These are phyloP conservation scores for Solanum pimpinellifolium DNA, from an alignment of 257 asterid species.

Conservation along the genomic window DNA sequence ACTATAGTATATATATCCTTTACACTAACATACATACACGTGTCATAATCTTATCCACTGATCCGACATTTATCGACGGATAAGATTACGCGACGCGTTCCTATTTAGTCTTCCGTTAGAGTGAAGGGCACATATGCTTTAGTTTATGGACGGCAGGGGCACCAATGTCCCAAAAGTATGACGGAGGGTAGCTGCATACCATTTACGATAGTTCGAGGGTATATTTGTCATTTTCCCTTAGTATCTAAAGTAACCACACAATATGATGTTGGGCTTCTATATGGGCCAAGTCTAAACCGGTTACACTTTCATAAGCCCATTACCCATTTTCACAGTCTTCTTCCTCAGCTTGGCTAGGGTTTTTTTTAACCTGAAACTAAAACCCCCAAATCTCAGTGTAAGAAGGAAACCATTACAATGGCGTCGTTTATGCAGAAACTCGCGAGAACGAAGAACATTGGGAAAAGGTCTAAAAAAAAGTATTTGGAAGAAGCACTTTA, in stretches of 20 bases:
- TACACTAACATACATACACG: too few species aligned
- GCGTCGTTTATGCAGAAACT: constrained; percentile 71
- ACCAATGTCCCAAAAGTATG: too few species aligned
- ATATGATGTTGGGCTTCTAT: neutral
- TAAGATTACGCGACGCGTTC: too few species aligned
- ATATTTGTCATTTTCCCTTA: too few species aligned
- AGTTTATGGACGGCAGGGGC: too few species aligned
- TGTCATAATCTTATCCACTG: too few species aligned
- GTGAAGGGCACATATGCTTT: too few species aligned
- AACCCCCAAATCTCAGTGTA: neutral
- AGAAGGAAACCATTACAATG: constrained; percentile 18
- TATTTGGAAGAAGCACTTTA: constrained; percentile 77
- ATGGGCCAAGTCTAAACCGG: neutral
- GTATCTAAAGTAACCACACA: neutral
- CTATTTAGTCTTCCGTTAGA: too few species aligned
- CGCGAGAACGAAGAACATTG: constrained; percentile 38
- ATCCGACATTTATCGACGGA: too few species aligned
- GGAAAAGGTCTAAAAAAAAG: constrained; percentile 60
- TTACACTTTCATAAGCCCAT: neutral
- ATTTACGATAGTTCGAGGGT: too few species aligned
- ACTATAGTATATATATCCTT: too few species aligned
- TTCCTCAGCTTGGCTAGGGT: neutral
- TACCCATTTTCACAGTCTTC: neutral
- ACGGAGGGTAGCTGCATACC: too few species aligned
- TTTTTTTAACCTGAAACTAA: neutral